phyloP scores from a whole-genome alignment of 2,329 filamentous ascomycete species.

The Botrytis porri region DNA sequence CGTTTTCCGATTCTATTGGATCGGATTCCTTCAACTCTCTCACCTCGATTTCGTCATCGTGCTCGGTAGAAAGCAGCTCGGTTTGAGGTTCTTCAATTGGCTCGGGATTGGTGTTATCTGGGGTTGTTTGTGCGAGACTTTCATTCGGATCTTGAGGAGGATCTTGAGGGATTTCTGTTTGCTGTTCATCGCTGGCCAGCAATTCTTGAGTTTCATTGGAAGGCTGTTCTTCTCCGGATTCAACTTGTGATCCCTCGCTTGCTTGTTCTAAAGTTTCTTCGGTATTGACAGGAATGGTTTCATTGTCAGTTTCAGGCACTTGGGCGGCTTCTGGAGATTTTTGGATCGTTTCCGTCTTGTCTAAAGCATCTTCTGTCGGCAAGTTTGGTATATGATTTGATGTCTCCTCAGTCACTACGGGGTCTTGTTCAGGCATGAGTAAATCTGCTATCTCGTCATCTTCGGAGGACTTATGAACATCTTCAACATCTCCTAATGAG shows the following conservation, averaged over 20 bases:
- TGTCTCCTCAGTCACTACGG: too few relatives aligned
- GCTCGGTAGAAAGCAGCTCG: neutral
- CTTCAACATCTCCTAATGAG: neutral
- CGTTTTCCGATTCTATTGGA: neutral
- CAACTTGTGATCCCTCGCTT: neutral
- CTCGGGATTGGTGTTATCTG: neutral
- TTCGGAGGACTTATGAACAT: neutral
- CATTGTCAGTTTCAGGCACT: neutral
- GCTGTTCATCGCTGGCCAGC: neutral
- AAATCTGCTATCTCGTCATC: conserved; percentile 8
- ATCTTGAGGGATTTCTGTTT: neutral
- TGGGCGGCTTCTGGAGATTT: neutral
- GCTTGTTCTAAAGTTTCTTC: neutral
- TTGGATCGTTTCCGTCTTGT: neutral
- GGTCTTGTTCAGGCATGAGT: conserved; percentile 11
- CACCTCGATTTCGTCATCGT: neutral
- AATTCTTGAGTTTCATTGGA: neutral
- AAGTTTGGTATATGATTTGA: neutral
- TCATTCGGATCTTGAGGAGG: neutral
- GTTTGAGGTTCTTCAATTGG: neutral
- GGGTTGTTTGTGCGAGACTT: neutral
- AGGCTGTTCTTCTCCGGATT: neutral
- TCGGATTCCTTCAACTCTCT: neutral
- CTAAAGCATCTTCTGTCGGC: neutral
- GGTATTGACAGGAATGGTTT: neutral